These are phyloP conservation scores for Aspergillus cejpii DNA, from an alignment of 2,329 filamentous ascomycete genomes.

Conservation along the genomic window DNA sequence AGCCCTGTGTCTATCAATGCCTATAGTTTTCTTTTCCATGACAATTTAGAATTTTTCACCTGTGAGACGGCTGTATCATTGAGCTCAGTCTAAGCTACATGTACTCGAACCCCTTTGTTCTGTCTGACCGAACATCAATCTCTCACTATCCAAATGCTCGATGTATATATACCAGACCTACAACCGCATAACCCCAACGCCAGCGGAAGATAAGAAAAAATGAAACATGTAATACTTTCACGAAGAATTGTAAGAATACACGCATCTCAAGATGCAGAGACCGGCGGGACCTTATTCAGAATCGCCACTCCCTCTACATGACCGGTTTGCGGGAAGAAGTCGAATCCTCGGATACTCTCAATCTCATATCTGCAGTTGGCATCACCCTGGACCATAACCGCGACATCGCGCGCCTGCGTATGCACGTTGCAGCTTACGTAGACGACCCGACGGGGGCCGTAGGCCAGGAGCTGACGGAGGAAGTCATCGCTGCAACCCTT, in stretches of 20 bases:
- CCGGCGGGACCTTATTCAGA: slow-evolving; percentile 41
- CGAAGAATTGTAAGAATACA: not conserved
- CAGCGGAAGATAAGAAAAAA: no score
- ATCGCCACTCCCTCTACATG: slow-evolving; percentile 62
- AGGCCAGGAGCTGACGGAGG: slow-evolving; percentile 69
- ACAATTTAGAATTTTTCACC: not conserved
- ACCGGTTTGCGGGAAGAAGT: slow-evolving; percentile 88
- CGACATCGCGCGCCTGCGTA: slow-evolving; percentile 90
- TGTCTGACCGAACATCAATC: no score
- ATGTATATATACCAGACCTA: no score
- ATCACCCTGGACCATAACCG: slow-evolving; percentile 68
- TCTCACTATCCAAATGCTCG: no score
- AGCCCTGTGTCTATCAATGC: not conserved
- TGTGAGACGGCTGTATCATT: not conserved
- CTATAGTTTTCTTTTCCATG: not conserved
- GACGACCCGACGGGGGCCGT: slow-evolving; percentile 70
- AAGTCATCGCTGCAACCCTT: slow-evolving; percentile 91
- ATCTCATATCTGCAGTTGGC: slow-evolving; percentile 60
- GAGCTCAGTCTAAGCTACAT: no score
- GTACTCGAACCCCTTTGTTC: no score
- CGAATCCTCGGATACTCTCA: slow-evolving; percentile 85
- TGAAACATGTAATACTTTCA: no score
- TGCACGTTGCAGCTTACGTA: slow-evolving; percentile 99
- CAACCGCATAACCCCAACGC: no score
- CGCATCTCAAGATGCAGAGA: slow-evolving; percentile 9